phyloP scores from a whole-genome alignment of 164 flowering plant genomes.

The Stephania cephalantha region DNA sequence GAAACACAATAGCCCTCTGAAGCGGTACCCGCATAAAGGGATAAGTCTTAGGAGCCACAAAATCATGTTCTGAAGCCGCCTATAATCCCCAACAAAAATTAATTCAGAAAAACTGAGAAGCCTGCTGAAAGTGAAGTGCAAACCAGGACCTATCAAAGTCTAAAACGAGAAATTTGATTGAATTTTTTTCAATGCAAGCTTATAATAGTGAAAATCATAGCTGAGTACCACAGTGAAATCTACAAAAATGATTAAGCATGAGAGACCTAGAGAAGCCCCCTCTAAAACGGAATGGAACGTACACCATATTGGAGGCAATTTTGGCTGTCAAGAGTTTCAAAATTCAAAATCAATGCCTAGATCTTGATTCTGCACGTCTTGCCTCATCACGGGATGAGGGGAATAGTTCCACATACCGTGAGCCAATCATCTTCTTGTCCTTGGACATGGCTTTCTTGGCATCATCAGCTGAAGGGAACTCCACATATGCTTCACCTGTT shows the following conservation, averaged over 20 bases:
- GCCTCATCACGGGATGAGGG: constrained; percentile 81
- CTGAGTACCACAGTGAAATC: neutral
- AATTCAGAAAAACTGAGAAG: no score
- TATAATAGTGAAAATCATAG: neutral
- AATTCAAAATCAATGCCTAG: constrained; percentile 44
- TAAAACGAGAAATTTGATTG: neutral
- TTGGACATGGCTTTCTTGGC: constrained; percentile 79
- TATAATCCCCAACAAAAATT: no score
- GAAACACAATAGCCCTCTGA: no score
- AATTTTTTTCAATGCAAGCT: neutral
- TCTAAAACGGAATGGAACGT: neutral
- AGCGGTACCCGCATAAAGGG: no score
- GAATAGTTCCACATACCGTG: constrained; percentile 82
- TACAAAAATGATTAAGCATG: neutral
- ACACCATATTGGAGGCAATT: neutral
- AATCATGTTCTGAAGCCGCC: no score
- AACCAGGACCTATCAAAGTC: neutral
- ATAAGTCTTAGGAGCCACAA: no score
- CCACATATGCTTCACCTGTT: constrained; percentile 90
- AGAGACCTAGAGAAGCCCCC: neutral
- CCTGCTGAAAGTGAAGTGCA: neutral
- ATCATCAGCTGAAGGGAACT: constrained; percentile 74
- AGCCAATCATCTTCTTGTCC: constrained; percentile 81
- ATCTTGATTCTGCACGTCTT: constrained; percentile 72
- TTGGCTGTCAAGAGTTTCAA: neutral